Evolutionary conservation across 495 filamentous ascomycete genomes (phyloP), one percentile per base, ranked within the genome.

Genomic region (Bryoglossum gracile): DNA sequence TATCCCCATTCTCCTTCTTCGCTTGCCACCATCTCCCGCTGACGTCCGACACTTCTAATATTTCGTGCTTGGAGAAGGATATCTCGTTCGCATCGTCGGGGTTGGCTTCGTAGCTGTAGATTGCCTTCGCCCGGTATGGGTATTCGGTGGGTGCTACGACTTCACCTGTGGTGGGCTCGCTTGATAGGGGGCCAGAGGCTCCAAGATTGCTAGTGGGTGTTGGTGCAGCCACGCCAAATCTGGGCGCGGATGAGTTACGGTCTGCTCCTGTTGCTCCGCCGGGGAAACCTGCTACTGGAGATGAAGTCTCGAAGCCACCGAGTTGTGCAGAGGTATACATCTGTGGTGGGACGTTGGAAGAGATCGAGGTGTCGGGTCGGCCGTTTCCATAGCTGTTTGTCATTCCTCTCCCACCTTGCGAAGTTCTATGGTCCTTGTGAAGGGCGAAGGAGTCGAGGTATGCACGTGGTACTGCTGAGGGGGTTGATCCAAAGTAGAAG

Each of bases 11-110:
- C 63, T 88, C 78, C 70, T 97, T 96, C 70, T 87, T 81, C 53
- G 92, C 92, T 70, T 98, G 92, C 92, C 92, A 98, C 92, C 92
- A 98, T 67, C 92, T 69, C 23, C 92, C 92, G 59, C 88, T 95
- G 47, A 98, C 94, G 58, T 98, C 92, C 36, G 87, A 94, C 47
- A 98, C 91, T 64, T 98, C 91, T 35, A 98, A 73, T 46, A 96
- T 87, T 66, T 98, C 92, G 57, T 97, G 87, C 68, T 97, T 97
- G 38, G 80, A 74, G 74, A 98, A 98, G 55, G 86, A 90, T 52
- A 98, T 97, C 66, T 98, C 92, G 65, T 98, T 97, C 37, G 89
- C 89, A 59, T 98, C 92, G 56, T 97, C 90, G 2, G 92, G 92
- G 62, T 97, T 97, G 46, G 92, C 92, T 61, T 97, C 91, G 68